A percentile compares a stretch with the other conserved stretches of the same genome.
Evolutionary conservation across 2,329 filamentous ascomycete species (phyloP).

Genomic region (Claviceps paspali): DNA sequence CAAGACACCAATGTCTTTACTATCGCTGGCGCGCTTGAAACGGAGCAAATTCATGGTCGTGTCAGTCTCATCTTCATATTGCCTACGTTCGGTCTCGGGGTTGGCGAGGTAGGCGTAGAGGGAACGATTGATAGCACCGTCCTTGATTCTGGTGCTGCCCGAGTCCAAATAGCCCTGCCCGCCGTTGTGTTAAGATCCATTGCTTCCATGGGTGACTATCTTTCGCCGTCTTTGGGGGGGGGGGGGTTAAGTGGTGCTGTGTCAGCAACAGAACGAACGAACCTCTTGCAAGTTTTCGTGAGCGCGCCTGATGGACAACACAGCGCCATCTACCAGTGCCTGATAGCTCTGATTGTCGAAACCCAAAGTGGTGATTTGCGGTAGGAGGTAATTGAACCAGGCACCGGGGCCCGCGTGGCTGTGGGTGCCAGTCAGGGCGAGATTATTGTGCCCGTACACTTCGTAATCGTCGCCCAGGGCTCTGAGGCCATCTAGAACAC

Average conservation of each 20-base stretch:
- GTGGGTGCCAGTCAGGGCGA: constrained; percentile 85
- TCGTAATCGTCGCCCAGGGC: constrained; percentile 56
- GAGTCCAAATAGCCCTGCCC: constrained; percentile 55
- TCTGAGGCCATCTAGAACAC: constrained; percentile 63
- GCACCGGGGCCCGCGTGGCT: constrained; percentile 83
- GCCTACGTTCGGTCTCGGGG: constrained; percentile 55
- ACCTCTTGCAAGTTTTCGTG: constrained; percentile 41
- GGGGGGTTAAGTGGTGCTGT: no score
- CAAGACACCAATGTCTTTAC: constrained; percentile 63
- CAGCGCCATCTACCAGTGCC: constrained; percentile 73
- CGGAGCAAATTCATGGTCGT: constrained; percentile 59
- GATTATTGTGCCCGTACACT: constrained; percentile 62
- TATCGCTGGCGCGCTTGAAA: constrained; percentile 59
- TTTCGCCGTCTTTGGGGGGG: no score
- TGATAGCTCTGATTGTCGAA: constrained; percentile 78
- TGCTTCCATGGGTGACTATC: no score
- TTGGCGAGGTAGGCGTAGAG: constrained; percentile 80
- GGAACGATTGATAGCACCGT: constrained; percentile 81
- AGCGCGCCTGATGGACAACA: constrained; percentile 68
- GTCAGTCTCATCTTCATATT: constrained; percentile 43
- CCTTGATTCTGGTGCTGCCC: constrained; percentile 51
- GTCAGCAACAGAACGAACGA: no score
- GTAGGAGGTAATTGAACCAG: constrained; percentile 88
- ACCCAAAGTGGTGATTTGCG: constrained; percentile 76
- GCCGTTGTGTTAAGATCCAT: no score